Conservation (phyloP, 2,329 filamentous ascomycete genomes). For the Daldinia sp. region DNA sequence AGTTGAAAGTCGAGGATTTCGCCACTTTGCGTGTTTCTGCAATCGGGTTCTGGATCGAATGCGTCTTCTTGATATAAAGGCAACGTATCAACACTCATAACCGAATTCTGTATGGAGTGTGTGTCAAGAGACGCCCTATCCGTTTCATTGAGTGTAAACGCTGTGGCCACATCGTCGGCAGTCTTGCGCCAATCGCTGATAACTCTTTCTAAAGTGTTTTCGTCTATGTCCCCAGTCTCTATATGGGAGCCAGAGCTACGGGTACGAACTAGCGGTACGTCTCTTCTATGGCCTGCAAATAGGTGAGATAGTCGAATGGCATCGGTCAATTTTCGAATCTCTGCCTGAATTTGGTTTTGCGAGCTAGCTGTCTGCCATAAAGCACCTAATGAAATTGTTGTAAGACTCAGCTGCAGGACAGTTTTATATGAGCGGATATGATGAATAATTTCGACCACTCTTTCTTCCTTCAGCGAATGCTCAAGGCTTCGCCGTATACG, state of each 20-base stretch:
- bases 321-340: constrained; percentile 46
- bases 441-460: constrained; percentile 42
- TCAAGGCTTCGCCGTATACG: constrained; percentile 42
- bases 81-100: constrained; percentile 32
- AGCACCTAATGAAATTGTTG: constrained; percentile 47
- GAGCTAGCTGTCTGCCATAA: constrained; percentile 45
- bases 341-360: constrained; percentile 45
- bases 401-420: constrained; percentile 48
- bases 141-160: constrained; percentile 41
- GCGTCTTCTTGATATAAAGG: constrained; percentile 39
- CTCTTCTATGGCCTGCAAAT: constrained; percentile 27
- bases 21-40: constrained; percentile 35
- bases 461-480: constrained; percentile 42
- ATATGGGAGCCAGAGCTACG: constrained; percentile 1
- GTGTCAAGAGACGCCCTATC: constrained; percentile 19
- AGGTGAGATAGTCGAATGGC: constrained; percentile 41
- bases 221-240: constrained; percentile 32
- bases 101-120: constrained; percentile 18
- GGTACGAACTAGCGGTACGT: neutral
- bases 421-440: constrained; percentile 47
- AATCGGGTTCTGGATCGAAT: constrained; percentile 48
- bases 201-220: constrained; percentile 40
- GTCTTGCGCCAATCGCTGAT: constrained; percentile 47
- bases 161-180: constrained; percentile 47
- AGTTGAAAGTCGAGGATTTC: constrained; percentile 43